Conservation (phyloP, 257 asterid genomes). For the Marsdenia floribunda region DNA sequence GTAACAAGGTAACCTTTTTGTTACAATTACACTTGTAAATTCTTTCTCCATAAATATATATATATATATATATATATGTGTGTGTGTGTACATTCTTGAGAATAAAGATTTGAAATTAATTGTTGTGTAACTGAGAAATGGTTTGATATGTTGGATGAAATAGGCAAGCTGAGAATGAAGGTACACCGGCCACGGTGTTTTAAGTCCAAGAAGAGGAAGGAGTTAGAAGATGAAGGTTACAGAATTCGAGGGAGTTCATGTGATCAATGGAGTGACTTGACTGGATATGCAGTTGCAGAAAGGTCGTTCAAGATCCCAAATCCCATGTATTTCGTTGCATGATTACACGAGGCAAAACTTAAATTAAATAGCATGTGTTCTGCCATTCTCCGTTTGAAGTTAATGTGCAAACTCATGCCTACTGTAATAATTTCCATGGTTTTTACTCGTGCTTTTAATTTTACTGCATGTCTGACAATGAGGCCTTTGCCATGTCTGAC, state of each 20-base stretch:
- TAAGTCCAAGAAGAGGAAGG: conserved; percentile 77
- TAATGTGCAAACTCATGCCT: not conserved
- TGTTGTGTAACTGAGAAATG: too few species aligned
- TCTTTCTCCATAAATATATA: too few species aligned
- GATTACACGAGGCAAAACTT: not conserved
- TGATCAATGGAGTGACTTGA: conserved; percentile 91
- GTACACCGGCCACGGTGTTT: conserved; percentile 51
- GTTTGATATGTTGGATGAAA: too few species aligned
- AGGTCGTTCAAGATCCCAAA: conserved; percentile 88
- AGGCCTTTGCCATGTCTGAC: too few species aligned
- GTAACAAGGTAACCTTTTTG: too few species aligned
- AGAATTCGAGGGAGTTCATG: conserved; percentile 68
- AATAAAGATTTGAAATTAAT: too few species aligned
- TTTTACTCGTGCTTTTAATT: too few species aligned
- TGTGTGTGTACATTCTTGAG: too few species aligned
- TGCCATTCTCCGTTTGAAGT: not conserved
- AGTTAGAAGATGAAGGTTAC: conserved; percentile 74
- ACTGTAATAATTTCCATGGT: too few species aligned
- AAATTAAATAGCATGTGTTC: not conserved
- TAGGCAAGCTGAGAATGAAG: conserved; percentile 58
- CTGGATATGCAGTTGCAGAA: conserved; percentile 56
- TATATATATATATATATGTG: too few species aligned
- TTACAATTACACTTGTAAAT: too few species aligned
- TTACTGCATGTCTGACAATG: too few species aligned
- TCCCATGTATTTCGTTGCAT: conserved; percentile 60